Conservation (phyloP, 2,329 filamentous ascomycete genomes). For the Penicillium griseofulvum region DNA sequence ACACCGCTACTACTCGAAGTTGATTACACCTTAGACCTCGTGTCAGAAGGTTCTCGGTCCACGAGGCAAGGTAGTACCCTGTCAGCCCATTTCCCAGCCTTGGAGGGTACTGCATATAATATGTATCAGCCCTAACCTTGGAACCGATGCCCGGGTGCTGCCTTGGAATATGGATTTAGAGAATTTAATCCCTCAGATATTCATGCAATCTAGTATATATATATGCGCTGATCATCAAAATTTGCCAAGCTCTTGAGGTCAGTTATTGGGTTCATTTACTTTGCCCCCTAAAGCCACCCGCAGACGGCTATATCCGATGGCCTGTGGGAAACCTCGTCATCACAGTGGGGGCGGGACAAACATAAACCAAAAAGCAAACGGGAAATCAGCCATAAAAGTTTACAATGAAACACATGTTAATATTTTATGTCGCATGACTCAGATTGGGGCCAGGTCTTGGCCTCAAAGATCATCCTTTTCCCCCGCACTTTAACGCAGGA, state of each 20-base stretch:
- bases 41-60: background rate
- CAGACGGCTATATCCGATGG: background rate
- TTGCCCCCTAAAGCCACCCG: no score
- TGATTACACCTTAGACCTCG: background rate
- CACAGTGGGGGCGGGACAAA: no score
- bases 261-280: no score
- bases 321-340: background rate
- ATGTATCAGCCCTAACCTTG: background rate
- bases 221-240: no score
- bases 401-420: background rate
- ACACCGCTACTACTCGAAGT: background rate
- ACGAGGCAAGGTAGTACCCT: no score
- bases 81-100: background rate
- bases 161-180: background rate
- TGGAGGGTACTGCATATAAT: background rate
- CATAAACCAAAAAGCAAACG: background rate
- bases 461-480: background rate
- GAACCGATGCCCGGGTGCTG: no score
- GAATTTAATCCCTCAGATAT: no score
- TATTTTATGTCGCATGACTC: background rate
- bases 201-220: no score
- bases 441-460: background rate
- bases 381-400: background rate
- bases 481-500: background rate
- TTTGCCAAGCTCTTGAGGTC: no score